A percentile compares a stretch with the other conserved stretches of the same genome.
phyloP scores from a whole-genome alignment of 2,329 filamentous ascomycete genomes.

The Cordyceps militaris region DNA sequence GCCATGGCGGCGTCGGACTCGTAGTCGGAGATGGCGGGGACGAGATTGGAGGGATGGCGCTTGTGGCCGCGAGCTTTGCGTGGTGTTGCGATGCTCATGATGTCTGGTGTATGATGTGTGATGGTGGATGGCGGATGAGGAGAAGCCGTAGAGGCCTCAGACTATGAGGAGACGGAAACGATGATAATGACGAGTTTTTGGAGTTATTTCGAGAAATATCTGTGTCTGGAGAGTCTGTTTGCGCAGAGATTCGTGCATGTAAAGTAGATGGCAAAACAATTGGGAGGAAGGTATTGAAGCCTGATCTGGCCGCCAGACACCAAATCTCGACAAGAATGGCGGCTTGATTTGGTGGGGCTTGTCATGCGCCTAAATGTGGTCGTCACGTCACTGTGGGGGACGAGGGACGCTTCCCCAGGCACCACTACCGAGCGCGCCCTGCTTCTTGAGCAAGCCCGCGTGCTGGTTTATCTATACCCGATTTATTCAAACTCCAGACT shows the following conservation, averaged over 20 bases:
- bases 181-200: neutral
- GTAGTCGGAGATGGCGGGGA: constrained; percentile 49
- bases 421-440: neutral
- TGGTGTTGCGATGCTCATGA: constrained; percentile 40
- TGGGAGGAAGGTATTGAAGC: too few relatives aligned
- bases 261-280: neutral
- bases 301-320: neutral
- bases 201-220: too few relatives aligned
- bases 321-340: neutral
- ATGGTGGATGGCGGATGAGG: neutral
- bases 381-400: constrained; percentile 13
- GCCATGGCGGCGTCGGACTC: constrained; percentile 50
- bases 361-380: neutral
- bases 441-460: neutral
- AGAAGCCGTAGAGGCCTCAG: neutral
- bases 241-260: neutral
- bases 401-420: neutral
- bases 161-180: neutral
- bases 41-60: constrained; percentile 34
- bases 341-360: neutral
- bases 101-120: constrained; percentile 1
- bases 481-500: neutral
- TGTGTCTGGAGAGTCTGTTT: too few relatives aligned
- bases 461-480: neutral
- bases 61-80: constrained; percentile 31